These are phyloP conservation scores for Rhizopus arrhizus DNA, from an alignment of 371 early-diverging fungal species.

Conservation along the genomic window DNA sequence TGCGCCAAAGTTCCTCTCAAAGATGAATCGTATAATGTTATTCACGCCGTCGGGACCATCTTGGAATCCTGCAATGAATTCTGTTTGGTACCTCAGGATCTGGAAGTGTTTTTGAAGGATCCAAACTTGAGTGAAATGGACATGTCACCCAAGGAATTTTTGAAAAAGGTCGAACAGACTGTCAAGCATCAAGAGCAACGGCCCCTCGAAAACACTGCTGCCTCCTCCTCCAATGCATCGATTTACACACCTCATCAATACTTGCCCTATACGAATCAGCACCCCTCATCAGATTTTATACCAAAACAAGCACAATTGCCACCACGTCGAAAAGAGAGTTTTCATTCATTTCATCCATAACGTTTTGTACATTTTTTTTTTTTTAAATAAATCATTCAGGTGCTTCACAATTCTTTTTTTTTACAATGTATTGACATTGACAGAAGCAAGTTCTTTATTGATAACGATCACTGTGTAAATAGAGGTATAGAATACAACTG, in stretches of 20 bases:
- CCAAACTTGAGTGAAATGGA: conserved; percentile 42
- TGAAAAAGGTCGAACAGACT: conserved; percentile 46
- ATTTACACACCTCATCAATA: conserved; percentile 49
- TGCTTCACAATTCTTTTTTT: no score
- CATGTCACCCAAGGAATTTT: conserved; percentile 48
- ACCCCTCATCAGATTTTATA: conserved; percentile 34
- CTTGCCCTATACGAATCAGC: conserved; percentile 44
- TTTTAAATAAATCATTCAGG: not conserved
- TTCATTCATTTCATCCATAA: not conserved
- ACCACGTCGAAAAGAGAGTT: not conserved
- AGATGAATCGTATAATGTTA: conserved; percentile 75
- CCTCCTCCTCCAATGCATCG: conserved; percentile 31
- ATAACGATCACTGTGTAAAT: no score
- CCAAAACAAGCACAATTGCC: conserved; percentile 22
- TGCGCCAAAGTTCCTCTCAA: conserved; percentile 82
- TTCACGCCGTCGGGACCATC: conserved; percentile 75
- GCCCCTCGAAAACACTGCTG: conserved; percentile 13
- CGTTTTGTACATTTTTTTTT: not conserved
- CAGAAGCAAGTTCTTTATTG: no score
- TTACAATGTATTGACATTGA: no score
- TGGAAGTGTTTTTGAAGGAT: conserved; percentile 48
- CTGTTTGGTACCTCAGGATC: conserved; percentile 65
- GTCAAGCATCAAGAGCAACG: conserved; percentile 30
- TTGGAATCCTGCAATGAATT: conserved; percentile 76
- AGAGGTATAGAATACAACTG: no score